These are phyloP conservation scores for Rosa hybrid DNA, from an alignment of 331 rosid genomes.

Conservation along the genomic window DNA sequence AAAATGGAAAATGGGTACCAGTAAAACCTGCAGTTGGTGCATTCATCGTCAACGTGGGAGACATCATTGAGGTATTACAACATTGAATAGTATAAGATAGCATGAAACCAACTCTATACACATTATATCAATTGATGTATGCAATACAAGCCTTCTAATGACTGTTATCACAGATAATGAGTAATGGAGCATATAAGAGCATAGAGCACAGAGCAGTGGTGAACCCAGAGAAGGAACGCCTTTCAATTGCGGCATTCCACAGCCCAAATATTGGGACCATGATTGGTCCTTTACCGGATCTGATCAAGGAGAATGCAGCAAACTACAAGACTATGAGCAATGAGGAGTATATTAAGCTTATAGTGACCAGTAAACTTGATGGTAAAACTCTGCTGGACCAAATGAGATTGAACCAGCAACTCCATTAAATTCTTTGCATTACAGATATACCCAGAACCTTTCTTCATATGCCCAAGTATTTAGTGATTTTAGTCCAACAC, in stretches of 20 bases:
- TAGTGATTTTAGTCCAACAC: no score
- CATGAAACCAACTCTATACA: neutral
- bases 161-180: conserved; percentile 15
- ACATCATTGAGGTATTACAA: conserved; percentile 15
- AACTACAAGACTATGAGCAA: conserved; percentile 1
- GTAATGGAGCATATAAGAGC: conserved; percentile 29
- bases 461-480: neutral
- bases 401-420: conserved; percentile 16
- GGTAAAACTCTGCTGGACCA: conserved; percentile 18
- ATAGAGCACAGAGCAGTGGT: conserved; percentile 28
- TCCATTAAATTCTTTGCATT: neutral
- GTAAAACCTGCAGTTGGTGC: conserved; percentile 15
- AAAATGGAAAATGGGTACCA: conserved; percentile 20
- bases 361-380: conserved; percentile 22
- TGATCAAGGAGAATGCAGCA: conserved; percentile 3
- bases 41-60: conserved; percentile 20
- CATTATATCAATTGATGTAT: neutral
- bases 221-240: conserved; percentile 22
- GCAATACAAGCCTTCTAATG: neutral
- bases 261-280: conserved; percentile 2
- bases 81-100: neutral
- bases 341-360: conserved; percentile 12
- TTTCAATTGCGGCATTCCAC: conserved; percentile 25
- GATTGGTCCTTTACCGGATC: conserved; percentile 22
- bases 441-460: neutral